Conservation (phyloP, 2,329 filamentous ascomycete genomes). For the Coniochaeta sp. region DNA sequence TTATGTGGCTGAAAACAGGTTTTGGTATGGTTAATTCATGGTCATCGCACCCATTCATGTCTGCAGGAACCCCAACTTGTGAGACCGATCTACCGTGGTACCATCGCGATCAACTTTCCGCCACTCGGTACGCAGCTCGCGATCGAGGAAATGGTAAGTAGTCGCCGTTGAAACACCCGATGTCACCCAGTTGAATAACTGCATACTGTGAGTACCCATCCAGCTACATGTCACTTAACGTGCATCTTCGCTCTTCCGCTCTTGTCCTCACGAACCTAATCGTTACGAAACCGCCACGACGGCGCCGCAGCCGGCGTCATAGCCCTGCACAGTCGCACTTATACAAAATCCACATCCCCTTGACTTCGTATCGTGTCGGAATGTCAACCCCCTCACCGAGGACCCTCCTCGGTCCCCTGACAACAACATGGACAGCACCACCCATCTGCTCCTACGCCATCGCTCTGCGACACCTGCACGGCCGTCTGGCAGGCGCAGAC, state of each 20-base stretch:
- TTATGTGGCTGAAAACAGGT: neutral
- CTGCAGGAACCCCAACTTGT: neutral
- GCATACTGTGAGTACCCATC: neutral
- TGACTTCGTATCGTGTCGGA: neutral
- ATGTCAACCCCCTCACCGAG: neutral
- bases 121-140: neutral
- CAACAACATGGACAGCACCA: neutral
- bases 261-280: too few relatives aligned
- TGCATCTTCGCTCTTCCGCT: too few relatives aligned
- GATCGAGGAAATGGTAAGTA: neutral
- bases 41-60: neutral
- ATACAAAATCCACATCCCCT: neutral
- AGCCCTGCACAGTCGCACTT: neutral
- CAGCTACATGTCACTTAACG: too few relatives aligned
- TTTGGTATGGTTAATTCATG: neutral
- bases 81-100: neutral
- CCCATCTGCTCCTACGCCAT: conserved; percentile 11
- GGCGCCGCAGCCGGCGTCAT: neutral
- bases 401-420: conserved; percentile 2
- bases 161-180: neutral
- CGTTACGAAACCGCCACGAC: neutral
- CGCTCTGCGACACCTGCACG: conserved; percentile 11
- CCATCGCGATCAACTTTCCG: neutral
- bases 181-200: neutral
- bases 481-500: conserved; percentile 15